Percentiles rank a stretch among this genome's conserved stretches.
phyloP scores from a whole-genome alignment of 129 eudicot species.

The Arctium minus region DNA sequence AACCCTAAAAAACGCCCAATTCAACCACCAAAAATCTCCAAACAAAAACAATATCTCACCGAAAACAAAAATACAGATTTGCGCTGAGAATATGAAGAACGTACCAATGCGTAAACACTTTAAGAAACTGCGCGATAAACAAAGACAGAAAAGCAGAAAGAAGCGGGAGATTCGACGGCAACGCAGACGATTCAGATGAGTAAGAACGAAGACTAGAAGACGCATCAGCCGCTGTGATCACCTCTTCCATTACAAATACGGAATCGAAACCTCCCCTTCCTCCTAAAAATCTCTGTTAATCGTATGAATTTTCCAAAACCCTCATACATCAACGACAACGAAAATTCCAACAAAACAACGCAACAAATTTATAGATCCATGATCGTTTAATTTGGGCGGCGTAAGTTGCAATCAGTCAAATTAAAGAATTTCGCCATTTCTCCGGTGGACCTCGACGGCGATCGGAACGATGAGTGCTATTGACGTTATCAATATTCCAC shows the following conservation, averaged over 20 bases:
- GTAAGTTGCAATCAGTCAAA: neutral
- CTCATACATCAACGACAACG: conserved; percentile 7
- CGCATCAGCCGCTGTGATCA: conserved; percentile 61
- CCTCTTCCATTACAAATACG: conserved; percentile 45
- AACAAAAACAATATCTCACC: neutral
- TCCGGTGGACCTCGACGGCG: conserved; percentile 24
- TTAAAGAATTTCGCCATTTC: conserved; percentile 2
- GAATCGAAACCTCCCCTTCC: neutral
- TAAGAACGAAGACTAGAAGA: conserved; percentile 48
- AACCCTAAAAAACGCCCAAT: conserved; percentile 10
- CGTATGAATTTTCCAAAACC: conserved; percentile 19
- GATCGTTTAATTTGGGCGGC: conserved; percentile 14
- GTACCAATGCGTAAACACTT: conserved; percentile 79
- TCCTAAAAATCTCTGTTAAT: neutral
- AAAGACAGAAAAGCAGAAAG: conserved; percentile 66
- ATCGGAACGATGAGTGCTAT: conserved; percentile 4
- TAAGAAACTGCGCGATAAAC: conserved; percentile 81
- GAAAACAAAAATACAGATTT: neutral
- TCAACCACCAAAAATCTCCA: neutral
- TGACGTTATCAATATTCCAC: neutral
- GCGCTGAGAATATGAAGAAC: neutral
- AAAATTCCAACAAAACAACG: neutral
- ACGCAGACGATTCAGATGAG: conserved; percentile 41
- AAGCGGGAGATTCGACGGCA: conserved; percentile 64
- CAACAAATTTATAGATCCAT: neutral